Percentiles rank a stretch among this genome's conserved stretches.
Conservation (phyloP, 768 basidiomycete genomes). For the Mycena chlorophos region DNA sequence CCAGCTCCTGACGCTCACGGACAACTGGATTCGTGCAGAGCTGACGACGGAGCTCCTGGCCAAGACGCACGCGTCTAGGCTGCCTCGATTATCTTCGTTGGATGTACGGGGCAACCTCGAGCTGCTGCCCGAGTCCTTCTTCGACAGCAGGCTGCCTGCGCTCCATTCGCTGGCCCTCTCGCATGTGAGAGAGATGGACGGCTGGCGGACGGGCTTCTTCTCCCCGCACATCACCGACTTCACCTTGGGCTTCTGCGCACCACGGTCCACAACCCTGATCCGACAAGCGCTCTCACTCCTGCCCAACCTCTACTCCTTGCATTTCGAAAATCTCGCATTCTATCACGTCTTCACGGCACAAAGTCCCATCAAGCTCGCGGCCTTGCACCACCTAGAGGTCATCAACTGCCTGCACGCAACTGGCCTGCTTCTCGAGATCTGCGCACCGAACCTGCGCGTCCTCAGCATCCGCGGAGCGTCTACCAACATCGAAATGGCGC, state of each 20-base stretch:
- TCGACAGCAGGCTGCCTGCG: conserved; percentile 12
- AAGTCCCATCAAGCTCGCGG: conserved; percentile 12
- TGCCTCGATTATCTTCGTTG: conserved; percentile 25
- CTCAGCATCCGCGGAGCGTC: conserved; percentile 25
- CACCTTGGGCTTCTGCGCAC: conserved; percentile 9
- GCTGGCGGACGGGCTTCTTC: conserved; percentile 28
- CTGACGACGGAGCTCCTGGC: conserved; percentile 24
- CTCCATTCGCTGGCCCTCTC: conserved; percentile 26
- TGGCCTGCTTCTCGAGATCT: conserved; percentile 24
- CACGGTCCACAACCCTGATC: conserved; percentile 8
- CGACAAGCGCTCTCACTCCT: conserved; percentile 15
- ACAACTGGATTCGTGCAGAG: conserved; percentile 32
- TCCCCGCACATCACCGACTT: conserved; percentile 28
- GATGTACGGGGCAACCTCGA: conserved; percentile 4
- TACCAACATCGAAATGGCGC: conserved; percentile 12
- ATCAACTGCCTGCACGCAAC: conserved; percentile 14
- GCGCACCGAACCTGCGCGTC: conserved; percentile 26
- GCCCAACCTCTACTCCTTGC: conserved; percentile 23
- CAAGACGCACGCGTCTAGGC: conserved; percentile 21
- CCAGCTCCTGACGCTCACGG: conserved; percentile 21
- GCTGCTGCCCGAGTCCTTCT: conserved; percentile 16
- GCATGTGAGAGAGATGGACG: conserved; percentile 7
- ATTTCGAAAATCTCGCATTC: conserved; percentile 16
- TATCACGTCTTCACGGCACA: conserved; percentile 4
- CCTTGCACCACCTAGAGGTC: conserved; percentile 26